phyloP scores from a whole-genome alignment of 257 asterid genomes.

The Nicotiana paniculata region DNA sequence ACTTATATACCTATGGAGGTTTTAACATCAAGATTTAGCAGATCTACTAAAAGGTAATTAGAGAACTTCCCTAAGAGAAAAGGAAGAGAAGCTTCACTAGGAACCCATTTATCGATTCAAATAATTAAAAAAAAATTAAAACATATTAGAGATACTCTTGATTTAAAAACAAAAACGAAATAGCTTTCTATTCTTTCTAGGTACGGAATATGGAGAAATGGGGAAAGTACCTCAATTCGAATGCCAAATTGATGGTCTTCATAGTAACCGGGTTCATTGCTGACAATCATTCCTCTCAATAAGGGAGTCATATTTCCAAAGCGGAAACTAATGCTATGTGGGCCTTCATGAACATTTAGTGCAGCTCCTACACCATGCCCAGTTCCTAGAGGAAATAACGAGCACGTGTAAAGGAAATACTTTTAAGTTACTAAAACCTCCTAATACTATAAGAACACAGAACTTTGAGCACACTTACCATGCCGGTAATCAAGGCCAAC shows the following conservation, averaged over 20 bases:
- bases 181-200: neutral
- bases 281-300: slow-evolving; percentile 90
- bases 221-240: slow-evolving; percentile 73
- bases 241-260: slow-evolving; percentile 96
- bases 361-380: slow-evolving; percentile 99
- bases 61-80: neutral
- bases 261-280: slow-evolving; percentile 99
- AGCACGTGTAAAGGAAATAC: slow-evolving; percentile 3
- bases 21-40: neutral
- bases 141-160: neutral
- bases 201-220: neutral
- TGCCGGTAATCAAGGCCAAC: slow-evolving; percentile 98
- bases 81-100: neutral
- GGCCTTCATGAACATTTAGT: slow-evolving; percentile 96
- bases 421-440: neutral
- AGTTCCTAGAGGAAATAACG: slow-evolving; percentile 49
- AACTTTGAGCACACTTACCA: slow-evolving; percentile 37
- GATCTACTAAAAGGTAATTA: neutral
- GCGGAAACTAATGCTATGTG: slow-evolving; percentile 96
- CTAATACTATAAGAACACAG: neutral
- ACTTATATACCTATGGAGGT: neutral
- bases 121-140: neutral
- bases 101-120: neutral
- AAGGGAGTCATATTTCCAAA: slow-evolving; percentile 91
- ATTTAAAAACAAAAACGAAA: neutral